Base-by-base conservation (phyloP, 2,329 filamentous ascomycete species). In the Teratosphaeria destructans region DNA sequence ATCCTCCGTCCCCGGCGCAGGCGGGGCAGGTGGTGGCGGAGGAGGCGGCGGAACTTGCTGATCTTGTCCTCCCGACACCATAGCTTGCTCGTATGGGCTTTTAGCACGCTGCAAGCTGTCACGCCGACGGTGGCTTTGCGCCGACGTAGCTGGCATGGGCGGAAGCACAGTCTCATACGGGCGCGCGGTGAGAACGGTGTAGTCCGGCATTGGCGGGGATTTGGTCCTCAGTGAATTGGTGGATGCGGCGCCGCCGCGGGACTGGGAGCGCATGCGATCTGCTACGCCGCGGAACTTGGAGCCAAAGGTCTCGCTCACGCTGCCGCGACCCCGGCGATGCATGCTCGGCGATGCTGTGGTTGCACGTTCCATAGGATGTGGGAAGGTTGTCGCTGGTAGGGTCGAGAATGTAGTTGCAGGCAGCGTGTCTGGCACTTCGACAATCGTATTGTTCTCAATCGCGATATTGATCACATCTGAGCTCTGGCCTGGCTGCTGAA, bases 251-350 rank as follows among this genome's bases (percentile, higher is more conserved):
- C 34, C 19, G 53, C 19, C 27, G 5, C 79, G 78, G 3, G 77
- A 78, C 59, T 78, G 80, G 58, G 75, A 74, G 29, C 81, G 75
- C 49, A 78, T 79, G 58, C 82, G 79, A 63, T 81, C 81, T 3
- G 81, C 79, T 23, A 85, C 75, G 59, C 78, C 82, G 32, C 78
- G 74, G 58, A 82, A 72, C 62, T 81, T 81, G 57, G 73, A 76
- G 11, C 81, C 79, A 39, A 85, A 77, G 37, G 81, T 78, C 57
- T 85, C 82, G 64, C 81, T 83, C 43, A 82, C 78, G 66, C 81
- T 84, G 58, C 78, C 76, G 16, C 82, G 78, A 47, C 79, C 81
- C n/a, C 82, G 79, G 67, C 81, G 79, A 60, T 79, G 81, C 67
- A 73, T 72, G 35, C 72, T 72, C 8, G 75, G 76, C 49, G 69